Percentiles rank a stretch among this genome's conserved stretches.
Evolutionary conservation across 1,284 basidiomycete species (phyloP).

Genomic region (Trichosporon sp.): DNA sequence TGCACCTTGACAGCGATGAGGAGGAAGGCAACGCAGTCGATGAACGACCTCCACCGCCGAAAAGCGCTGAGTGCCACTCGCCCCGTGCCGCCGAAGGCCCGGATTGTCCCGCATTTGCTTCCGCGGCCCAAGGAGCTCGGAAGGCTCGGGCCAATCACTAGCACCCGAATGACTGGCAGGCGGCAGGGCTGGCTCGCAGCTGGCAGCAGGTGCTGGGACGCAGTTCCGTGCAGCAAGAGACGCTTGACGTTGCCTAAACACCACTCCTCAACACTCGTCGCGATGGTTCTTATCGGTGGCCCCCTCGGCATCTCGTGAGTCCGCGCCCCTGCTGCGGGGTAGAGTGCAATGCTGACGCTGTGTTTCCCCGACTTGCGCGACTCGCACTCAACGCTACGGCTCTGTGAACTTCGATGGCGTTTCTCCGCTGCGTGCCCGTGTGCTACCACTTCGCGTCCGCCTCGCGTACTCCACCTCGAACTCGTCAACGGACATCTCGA

Average conservation of each 20-base stretch:
- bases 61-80: background rate
- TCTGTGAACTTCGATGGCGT: background rate
- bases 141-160: background rate
- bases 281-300: constrained; percentile 57
- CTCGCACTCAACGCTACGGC: background rate
- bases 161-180: background rate
- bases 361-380: background rate
- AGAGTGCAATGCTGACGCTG: constrained; percentile 1
- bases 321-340: background rate
- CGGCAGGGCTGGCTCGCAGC: background rate
- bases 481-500: no score
- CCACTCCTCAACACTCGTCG: constrained; percentile 25
- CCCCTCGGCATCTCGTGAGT: constrained; percentile 65
- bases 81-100: background rate
- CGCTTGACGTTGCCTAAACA: background rate
- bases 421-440: background rate
- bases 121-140: background rate
- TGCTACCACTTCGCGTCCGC: background rate
- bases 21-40: background rate
- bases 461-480: background rate
- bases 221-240: background rate
- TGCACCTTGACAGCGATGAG: background rate
- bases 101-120: background rate
- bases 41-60: background rate
- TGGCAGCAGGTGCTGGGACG: background rate